Conservation (phyloP, 1,284 basidiomycete genomes). For the Irpex sp. region DNA sequence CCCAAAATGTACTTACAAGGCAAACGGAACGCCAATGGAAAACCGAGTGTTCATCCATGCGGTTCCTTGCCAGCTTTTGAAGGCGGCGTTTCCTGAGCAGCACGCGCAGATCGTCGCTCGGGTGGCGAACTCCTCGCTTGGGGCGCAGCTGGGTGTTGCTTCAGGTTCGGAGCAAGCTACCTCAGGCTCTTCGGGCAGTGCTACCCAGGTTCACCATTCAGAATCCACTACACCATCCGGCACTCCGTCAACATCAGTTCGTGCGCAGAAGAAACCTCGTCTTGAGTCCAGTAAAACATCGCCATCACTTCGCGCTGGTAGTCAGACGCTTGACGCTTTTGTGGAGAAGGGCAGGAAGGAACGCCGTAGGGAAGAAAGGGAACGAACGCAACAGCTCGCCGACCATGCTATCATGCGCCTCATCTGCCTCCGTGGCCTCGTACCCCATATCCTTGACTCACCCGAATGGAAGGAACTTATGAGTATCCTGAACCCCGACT, state of each 20-base stretch:
- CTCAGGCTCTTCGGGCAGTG: too few species aligned
- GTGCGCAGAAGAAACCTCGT: not conserved
- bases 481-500: not conserved
- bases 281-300: not conserved
- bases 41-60: not conserved
- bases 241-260: too few species aligned
- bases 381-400: not conserved
- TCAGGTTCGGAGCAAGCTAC: not conserved
- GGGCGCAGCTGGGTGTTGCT: not conserved
- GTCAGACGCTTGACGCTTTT: not conserved
- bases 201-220: not conserved
- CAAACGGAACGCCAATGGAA: not conserved
- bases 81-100: not conserved
- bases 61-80: not conserved
- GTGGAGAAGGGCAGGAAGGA: not conserved
- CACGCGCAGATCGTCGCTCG: not conserved
- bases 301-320: too few species aligned
- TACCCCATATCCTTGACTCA: not conserved
- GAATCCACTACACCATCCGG: not conserved
- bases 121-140: not conserved
- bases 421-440: not conserved
- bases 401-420: not conserved
- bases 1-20: not conserved
- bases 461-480: not conserved
- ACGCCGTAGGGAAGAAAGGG: not conserved